Evolutionary conservation across 192 early-diverging fungal genomes (phyloP).

Genomic region (Coemansia sp.): DNA sequence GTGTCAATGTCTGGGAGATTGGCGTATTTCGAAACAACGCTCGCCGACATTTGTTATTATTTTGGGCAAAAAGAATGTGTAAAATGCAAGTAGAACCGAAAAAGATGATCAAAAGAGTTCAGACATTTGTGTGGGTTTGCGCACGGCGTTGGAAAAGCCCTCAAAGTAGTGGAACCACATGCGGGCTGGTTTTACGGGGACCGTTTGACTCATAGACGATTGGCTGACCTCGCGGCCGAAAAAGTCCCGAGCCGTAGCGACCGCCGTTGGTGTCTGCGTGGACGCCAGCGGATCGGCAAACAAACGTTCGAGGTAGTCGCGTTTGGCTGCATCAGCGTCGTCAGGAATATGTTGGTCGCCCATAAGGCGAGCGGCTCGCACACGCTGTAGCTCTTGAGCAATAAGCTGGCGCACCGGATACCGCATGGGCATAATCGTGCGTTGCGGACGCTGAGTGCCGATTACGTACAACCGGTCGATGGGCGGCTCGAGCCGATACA

Average conservation of each 20-base stretch:
- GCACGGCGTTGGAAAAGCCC: conserved; percentile 89
- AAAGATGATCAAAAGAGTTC: conserved; percentile 58
- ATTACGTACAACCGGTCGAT: conserved; percentile 43
- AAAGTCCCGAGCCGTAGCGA: conserved; percentile 59
- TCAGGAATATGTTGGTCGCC: background rate
- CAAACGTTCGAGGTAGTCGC: conserved; percentile 27
- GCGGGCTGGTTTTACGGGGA: background rate
- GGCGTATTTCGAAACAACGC: conserved; percentile 65
- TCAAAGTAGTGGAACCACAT: conserved; percentile 81
- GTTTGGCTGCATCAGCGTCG: conserved; percentile 22
- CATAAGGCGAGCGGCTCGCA: conserved; percentile 5
- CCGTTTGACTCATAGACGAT: background rate
- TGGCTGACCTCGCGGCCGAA: conserved; percentile 62
- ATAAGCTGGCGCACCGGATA: conserved; percentile 82
- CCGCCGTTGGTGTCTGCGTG: background rate
- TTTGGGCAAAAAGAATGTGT: background rate
- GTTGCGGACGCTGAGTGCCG: conserved; percentile 8
- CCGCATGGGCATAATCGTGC: conserved; percentile 54
- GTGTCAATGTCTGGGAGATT: conserved; percentile 75
- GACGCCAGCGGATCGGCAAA: conserved; percentile 29
- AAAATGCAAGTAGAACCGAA: background rate
- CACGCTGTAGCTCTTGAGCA: conserved; percentile 65
- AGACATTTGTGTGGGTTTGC: conserved; percentile 67
- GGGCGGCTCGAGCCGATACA: conserved; percentile 75
- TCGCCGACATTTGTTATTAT: background rate